Percentiles rank a stretch among this genome's conserved stretches.
Evolutionary conservation across 306 rosid genomes (phyloP).

Genomic region (Crotalaria pallida): DNA sequence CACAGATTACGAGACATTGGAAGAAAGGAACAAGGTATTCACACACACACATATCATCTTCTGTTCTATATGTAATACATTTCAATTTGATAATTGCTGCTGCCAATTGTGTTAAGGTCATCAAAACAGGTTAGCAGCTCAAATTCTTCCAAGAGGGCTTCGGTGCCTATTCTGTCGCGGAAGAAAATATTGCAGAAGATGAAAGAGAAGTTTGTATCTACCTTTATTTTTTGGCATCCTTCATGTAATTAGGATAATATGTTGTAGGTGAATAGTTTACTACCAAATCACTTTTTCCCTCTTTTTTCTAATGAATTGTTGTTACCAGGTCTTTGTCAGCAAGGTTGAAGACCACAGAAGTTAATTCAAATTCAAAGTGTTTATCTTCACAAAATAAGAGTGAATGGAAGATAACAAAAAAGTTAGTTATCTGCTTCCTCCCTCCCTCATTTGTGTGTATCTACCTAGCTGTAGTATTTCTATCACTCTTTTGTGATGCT

Average conservation of each 20-base stretch:
- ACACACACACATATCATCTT: slow-evolving; percentile 15
- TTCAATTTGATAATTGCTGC: not conserved
- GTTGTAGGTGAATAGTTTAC: slow-evolving; percentile 18
- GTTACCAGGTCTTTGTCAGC: slow-evolving; percentile 45
- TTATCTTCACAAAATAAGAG: slow-evolving; percentile 49
- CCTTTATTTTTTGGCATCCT: slow-evolving; percentile 13
- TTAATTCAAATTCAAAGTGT: slow-evolving; percentile 33
- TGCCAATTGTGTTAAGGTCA: slow-evolving; percentile 40
- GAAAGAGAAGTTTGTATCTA: slow-evolving; percentile 53
- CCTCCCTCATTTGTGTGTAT: not conserved
- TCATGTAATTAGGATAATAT: slow-evolving; percentile 21
- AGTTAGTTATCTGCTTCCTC: slow-evolving; percentile 45
- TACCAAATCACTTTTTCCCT: not conserved
- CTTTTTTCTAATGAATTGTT: slow-evolving; percentile 17
- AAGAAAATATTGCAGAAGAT: slow-evolving; percentile 41
- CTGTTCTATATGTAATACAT: not conserved
- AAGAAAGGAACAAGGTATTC: slow-evolving; percentile 54
- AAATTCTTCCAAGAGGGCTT: slow-evolving; percentile 49
- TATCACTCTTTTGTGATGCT: slow-evolving; percentile 4
- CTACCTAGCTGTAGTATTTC: slow-evolving; percentile 14
- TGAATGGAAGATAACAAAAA: slow-evolving; percentile 79
- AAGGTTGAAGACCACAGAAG: slow-evolving; percentile 38
- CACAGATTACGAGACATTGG: slow-evolving; percentile 44
- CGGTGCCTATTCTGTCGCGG: slow-evolving; percentile 29
- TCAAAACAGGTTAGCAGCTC: slow-evolving; percentile 41